These are phyloP conservation scores for Citrullus colocynthis DNA, from an alignment of 306 rosid species.

Conservation along the genomic window DNA sequence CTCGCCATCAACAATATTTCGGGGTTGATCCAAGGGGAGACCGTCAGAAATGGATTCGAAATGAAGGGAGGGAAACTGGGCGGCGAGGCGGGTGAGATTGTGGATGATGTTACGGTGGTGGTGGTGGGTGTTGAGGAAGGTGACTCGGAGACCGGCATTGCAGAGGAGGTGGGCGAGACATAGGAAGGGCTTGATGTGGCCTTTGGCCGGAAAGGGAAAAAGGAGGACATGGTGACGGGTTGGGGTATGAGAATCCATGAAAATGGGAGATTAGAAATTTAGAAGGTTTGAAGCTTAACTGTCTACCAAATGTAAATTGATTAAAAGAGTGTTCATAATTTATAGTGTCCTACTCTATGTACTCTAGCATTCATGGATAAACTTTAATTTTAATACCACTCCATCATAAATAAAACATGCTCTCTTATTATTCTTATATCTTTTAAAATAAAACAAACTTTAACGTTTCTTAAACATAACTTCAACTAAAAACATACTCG, in stretches of 20 bases:
- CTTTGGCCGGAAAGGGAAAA: constrained; percentile 22
- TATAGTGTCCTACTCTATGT: no score
- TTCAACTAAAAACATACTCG: no score
- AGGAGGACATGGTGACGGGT: constrained; percentile 11
- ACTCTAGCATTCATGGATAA: no score
- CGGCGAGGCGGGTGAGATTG: constrained; percentile 11
- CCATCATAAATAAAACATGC: no score
- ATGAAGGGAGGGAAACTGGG: constrained; percentile 19
- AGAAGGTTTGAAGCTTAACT: no score
- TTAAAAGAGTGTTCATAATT: no score
- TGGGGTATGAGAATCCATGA: not conserved
- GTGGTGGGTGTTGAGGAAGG: constrained; percentile 32
- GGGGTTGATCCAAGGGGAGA: not conserved
- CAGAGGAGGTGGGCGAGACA: constrained; percentile 33
- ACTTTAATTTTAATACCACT: no score
- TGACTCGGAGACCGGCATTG: constrained; percentile 17
- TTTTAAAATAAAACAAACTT: no score
- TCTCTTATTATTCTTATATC: no score
- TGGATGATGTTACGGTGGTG: constrained; percentile 2
- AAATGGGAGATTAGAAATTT: not conserved
- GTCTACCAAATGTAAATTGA: no score
- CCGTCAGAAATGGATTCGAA: constrained; percentile 31
- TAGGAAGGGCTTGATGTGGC: constrained; percentile 34
- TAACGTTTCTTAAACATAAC: no score
- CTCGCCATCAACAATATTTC: constrained; percentile 7